phyloP scores from a whole-genome alignment of 495 filamentous ascomycete genomes.

The Hypoxylon fragiforme region DNA sequence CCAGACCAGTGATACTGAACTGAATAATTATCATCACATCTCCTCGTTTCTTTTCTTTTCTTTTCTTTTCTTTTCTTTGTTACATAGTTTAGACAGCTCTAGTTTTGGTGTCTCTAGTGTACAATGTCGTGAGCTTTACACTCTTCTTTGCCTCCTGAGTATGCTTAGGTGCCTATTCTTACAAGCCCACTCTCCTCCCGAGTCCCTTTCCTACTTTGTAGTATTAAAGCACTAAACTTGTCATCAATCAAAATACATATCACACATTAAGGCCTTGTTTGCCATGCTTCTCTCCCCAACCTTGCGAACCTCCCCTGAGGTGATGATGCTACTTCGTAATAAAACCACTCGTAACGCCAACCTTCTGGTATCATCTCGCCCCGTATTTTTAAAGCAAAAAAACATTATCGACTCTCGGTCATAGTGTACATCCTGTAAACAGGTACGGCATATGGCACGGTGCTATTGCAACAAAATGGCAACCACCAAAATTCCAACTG shows the following conservation, averaged over 20 bases:
- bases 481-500: conserved; percentile 11
- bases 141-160: not conserved
- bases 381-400: conserved; percentile 17
- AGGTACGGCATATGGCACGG: not conserved
- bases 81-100: too few relatives aligned
- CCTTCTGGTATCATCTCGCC: conserved; percentile 1
- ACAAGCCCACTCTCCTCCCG: too few relatives aligned
- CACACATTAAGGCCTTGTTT: not conserved
- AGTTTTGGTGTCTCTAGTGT: conserved; percentile 4
- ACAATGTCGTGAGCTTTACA: conserved; percentile 6
- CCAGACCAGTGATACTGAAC: too few relatives aligned
- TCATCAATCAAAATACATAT: conserved; percentile 7
- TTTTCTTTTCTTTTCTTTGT: conserved; percentile 17
- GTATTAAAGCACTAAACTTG: too few relatives aligned
- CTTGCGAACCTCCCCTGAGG: too few relatives aligned
- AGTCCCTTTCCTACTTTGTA: too few relatives aligned
- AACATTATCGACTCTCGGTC: conserved; percentile 22
- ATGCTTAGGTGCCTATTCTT: conserved; percentile 9
- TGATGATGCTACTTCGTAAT: too few relatives aligned
- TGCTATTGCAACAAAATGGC: conserved; percentile 18
- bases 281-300: not conserved
- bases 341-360: not conserved
- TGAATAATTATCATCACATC: conserved; percentile 3
- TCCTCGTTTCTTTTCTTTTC: conserved; percentile 17
- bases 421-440: conserved; percentile 13